phyloP scores from a whole-genome alignment of 1,139 yeast genomes.

The Hansenula anomala region DNA sequence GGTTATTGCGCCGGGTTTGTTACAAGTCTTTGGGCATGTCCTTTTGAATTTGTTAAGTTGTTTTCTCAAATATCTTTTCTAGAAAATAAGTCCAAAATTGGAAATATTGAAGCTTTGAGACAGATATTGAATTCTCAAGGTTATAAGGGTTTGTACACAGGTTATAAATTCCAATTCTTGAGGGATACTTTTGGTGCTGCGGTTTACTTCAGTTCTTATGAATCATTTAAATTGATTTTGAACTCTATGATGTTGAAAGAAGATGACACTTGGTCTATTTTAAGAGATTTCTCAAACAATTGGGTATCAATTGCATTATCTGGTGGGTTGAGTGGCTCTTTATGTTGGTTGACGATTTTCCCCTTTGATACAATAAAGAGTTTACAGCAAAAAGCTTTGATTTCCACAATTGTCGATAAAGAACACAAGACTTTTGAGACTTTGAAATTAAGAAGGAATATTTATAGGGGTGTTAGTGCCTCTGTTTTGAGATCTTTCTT shows the following conservation, averaged over 20 bases:
- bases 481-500: constrained; percentile 2
- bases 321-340: constrained; percentile 2
- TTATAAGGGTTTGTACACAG: not conserved
- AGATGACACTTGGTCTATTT: not conserved
- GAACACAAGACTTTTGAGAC: not conserved
- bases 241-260: not conserved
- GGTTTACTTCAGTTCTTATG: constrained; percentile 3
- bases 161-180: constrained; percentile 2
- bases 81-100: not conserved
- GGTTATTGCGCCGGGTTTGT: constrained; percentile 1
- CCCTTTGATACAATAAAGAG: constrained; percentile 3
- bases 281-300: constrained; percentile 1
- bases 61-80: constrained; percentile 1
- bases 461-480: constrained; percentile 3
- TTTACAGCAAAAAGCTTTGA: not conserved
- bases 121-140: not conserved
- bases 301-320: constrained; percentile 2
- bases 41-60: constrained; percentile 2
- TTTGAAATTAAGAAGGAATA: not conserved
- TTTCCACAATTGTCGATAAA: not conserved
- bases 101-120: not conserved
- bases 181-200: constrained; percentile 3
- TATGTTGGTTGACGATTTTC: constrained; percentile 3
- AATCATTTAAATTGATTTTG: not conserved
- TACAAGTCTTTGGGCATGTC: constrained; percentile 4